Percentiles rank a stretch among this genome's conserved stretches.
Conservation (phyloP, 2,329 filamentous ascomycete species). For the Aspergillus thermomutatus region DNA sequence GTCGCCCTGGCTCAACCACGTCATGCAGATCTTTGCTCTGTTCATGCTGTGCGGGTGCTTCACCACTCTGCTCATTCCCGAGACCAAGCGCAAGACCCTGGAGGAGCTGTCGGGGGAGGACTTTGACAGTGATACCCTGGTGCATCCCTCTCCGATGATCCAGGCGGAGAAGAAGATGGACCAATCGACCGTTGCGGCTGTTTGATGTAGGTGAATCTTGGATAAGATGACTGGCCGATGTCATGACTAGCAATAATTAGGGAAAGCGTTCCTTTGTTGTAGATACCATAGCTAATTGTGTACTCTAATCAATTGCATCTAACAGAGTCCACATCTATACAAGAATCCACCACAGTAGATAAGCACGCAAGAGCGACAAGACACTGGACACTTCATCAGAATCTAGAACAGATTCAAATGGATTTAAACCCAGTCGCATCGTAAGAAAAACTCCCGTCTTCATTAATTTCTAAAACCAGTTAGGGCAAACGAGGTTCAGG, state of each 20-base stretch:
- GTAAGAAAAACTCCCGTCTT: no score
- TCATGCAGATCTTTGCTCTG: slow-evolving; percentile 74
- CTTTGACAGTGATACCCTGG: background rate
- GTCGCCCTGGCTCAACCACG: slow-evolving; percentile 65
- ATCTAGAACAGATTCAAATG: background rate
- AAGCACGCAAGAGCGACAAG: no score
- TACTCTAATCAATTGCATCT: background rate
- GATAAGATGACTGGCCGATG: background rate
- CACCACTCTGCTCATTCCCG: slow-evolving; percentile 69
- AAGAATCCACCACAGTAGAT: no score
- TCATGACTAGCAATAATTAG: background rate
- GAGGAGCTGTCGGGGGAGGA: slow-evolving; percentile 68
- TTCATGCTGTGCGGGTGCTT: slow-evolving; percentile 75
- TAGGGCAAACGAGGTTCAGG: background rate
- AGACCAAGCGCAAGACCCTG: slow-evolving; percentile 71
- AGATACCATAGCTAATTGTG: background rate
- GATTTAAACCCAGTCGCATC: no score
- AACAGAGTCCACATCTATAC: no score
- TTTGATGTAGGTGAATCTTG: background rate
- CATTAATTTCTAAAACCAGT: background rate
- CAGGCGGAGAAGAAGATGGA: background rate
- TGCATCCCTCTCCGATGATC: background rate
- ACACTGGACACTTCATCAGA: background rate
- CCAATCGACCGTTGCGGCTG: background rate
- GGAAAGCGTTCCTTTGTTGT: background rate